Conservation (phyloP, 805 yeast species). For the Kodamaea kaohsiungensis region DNA sequence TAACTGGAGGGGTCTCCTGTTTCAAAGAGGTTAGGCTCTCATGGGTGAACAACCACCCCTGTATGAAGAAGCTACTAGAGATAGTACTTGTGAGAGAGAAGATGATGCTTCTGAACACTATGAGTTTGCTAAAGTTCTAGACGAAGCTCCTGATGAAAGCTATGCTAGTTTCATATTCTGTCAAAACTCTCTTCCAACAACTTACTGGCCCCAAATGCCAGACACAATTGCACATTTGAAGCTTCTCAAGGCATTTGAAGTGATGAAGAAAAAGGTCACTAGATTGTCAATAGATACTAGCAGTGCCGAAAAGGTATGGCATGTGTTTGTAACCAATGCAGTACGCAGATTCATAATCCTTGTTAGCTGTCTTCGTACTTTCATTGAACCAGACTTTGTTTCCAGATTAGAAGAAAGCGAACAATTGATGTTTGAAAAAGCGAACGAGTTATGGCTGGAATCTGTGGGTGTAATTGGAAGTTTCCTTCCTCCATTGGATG, state of each 20-base stretch:
- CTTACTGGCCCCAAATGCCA: slow-evolving; percentile 5
- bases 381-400: neutral
- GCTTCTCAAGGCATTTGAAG: slow-evolving; percentile 22
- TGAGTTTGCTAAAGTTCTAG: neutral
- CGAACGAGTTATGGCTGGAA: neutral
- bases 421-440: neutral
- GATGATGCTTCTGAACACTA: neutral
- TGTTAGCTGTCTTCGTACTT: slow-evolving; percentile 17
- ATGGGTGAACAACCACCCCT: neutral
- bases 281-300: neutral
- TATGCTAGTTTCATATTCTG: neutral
- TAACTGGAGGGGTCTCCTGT: too few relatives aligned
- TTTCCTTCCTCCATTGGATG: slow-evolving; percentile 24
- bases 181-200: neutral
- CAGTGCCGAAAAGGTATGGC: slow-evolving; percentile 18
- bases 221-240: slow-evolving; percentile 25
- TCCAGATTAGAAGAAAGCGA: neutral
- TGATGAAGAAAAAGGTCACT: slow-evolving; percentile 15
- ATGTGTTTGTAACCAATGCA: slow-evolving; percentile 23
- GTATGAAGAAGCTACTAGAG: neutral
- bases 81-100: neutral
- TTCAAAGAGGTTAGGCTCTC: too few relatives aligned
- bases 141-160: neutral
- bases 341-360: slow-evolving; percentile 23
- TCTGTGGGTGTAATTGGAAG: too few relatives aligned